Base-by-base conservation (phyloP, 345 rosid genomes). In the Reutealis trisperma region DNA sequence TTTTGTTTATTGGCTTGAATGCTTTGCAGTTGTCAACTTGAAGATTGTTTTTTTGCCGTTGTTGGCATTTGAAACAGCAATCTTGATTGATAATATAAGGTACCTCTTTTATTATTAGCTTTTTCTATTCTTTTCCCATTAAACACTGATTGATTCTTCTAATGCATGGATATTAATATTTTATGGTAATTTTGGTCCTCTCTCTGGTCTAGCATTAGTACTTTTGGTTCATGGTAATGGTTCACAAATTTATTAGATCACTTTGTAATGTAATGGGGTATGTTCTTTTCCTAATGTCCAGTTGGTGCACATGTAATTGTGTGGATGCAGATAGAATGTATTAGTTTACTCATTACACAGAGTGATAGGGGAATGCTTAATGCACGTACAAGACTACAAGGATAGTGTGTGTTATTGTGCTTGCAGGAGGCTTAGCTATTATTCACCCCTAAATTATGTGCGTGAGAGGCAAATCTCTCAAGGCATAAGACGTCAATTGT, bases 71-170 rank as follows among this genome's bases (percentile, higher is more conserved):
- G 90, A 91, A 87, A 75, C 84, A 42, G 89, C 95, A 64, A 84
- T 93, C 80, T 86, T 94, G 83, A 77, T 91, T 25, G 98, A 94
- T 74, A 94, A 94, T 80, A 86, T 93, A 91, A 91, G 98, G 98
- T 93, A 91, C 44, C 73, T 78, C 60, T 72, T 77, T 60, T 21
- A 30, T 55, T 61, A 5, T 8, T 75, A 52, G 44, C 54, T 22
- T 66, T 42, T 16, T 72, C 18, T 32, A 7, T 30, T 34, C 62
- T 69, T 52, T 13, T 21, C n/a, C 13, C 49, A 45, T 8, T 67
- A 14, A 54, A 4, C 61, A 69, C 63, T 22, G 18, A 25, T 63
- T 4, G 18, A 64, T 58, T 76, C 15, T 41, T 52, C 63, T 24
- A 41, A 57, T 76, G 51, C 34, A 42, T 7, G 55, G 18, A n/a